Percentiles rank a stretch among this genome's conserved stretches.
These are phyloP conservation scores for Fragaria nilgerrensis DNA, from an alignment of 306 rosid genomes.

Conservation along the genomic window DNA sequence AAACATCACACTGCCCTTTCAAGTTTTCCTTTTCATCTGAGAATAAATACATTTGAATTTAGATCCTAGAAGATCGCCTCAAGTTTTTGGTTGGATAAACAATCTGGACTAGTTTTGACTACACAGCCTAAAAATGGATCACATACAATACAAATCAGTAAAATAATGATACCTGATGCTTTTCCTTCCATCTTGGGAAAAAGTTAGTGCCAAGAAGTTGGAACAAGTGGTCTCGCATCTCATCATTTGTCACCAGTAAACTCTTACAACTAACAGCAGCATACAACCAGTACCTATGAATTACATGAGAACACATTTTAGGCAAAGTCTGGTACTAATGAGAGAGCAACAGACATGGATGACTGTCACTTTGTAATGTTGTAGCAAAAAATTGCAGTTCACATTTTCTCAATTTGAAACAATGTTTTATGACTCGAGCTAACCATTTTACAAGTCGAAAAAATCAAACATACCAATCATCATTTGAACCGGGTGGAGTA, in stretches of 20 bases:
- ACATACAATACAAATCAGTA: background rate
- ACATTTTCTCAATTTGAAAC: background rate
- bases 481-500: constrained; percentile 83
- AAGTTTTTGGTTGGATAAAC: background rate
- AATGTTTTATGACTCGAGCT: background rate
- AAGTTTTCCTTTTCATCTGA: background rate
- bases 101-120: background rate
- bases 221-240: constrained; percentile 96
- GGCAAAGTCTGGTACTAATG: background rate
- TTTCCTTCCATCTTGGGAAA: constrained; percentile 98
- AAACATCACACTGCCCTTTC: background rate
- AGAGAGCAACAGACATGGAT: constrained; percentile 4
- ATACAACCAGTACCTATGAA: constrained; percentile 85
- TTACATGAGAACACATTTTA: constrained; percentile 3
- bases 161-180: constrained; percentile 70
- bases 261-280: constrained; percentile 83
- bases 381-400: background rate
- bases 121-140: background rate
- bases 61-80: background rate
- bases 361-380: background rate
- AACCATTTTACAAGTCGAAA: background rate
- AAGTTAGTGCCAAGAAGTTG: constrained; percentile 84
- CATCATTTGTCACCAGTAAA: constrained; percentile 85
- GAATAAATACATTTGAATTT: background rate
- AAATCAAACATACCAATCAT: constrained; percentile 68